Percentiles rank a stretch among this genome's conserved stretches.
Conservation (phyloP, 2,329 filamentous ascomycete genomes). For the Catunica adiposa region DNA sequence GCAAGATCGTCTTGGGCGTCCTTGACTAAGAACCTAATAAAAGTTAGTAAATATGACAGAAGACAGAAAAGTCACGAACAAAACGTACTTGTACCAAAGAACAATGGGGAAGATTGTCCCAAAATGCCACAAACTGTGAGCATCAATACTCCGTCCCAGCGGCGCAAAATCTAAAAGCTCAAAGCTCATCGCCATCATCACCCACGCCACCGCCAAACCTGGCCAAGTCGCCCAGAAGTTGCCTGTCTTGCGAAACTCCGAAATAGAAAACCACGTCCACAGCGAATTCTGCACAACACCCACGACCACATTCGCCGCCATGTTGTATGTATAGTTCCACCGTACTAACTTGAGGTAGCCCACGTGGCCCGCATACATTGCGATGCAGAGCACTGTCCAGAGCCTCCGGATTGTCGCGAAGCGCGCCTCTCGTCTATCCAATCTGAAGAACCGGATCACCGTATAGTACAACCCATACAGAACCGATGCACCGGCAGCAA, state of each 20-base stretch:
- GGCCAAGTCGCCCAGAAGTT: constrained; percentile 78
- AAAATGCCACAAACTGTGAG: constrained; percentile 89
- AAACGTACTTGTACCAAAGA: constrained; percentile 83
- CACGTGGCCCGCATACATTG: constrained; percentile 60
- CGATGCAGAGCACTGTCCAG: constrained; percentile 60
- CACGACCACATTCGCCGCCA: constrained; percentile 77
- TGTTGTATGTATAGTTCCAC: constrained; percentile 97
- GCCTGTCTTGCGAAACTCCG: constrained; percentile 53
- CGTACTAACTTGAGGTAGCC: constrained; percentile 67
- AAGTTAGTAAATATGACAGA: not conserved
- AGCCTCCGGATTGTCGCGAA: constrained; percentile 39
- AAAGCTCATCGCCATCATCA: constrained; percentile 85
- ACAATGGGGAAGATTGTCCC: constrained; percentile 78
- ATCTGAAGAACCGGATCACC: constrained; percentile 62
- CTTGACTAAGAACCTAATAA: constrained; percentile 60
- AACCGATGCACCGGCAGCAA: constrained; percentile 76
- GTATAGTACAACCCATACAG: constrained; percentile 84
- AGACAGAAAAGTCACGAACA: not conserved
- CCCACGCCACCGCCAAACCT: constrained; percentile 77
- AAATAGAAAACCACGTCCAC: constrained; percentile 73
- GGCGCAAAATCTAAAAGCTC: constrained; percentile 91
- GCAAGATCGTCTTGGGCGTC: constrained; percentile 73
- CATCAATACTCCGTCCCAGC: constrained; percentile 66
- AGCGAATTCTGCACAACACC: constrained; percentile 67
- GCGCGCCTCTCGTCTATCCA: constrained; percentile 42